These are phyloP conservation scores for Parasitella parasitica DNA, from an alignment of 371 early-diverging fungal species.

Conservation along the genomic window DNA sequence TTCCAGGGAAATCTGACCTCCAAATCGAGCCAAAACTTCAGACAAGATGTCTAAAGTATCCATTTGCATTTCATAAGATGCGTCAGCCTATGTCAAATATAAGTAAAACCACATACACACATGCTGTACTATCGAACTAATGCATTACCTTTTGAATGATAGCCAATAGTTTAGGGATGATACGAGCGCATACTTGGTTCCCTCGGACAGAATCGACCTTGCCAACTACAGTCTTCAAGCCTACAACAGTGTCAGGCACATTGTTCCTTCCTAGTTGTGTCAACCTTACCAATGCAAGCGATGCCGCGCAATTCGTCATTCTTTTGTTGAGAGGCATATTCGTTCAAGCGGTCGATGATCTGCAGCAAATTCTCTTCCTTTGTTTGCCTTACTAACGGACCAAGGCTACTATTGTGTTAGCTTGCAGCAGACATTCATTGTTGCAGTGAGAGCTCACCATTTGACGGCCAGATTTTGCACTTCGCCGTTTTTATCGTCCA, in stretches of 20 bases:
- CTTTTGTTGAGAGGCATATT: constrained; percentile 50
- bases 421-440: not conserved
- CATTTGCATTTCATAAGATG: constrained; percentile 74
- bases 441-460: constrained; percentile 61
- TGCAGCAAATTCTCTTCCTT: constrained; percentile 66
- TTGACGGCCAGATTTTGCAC: constrained; percentile 93
- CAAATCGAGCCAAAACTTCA: constrained; percentile 79
- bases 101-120: not conserved
- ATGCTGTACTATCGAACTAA: not conserved
- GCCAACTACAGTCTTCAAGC: constrained; percentile 77
- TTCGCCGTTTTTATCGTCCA: constrained; percentile 88
- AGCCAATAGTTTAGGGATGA: constrained; percentile 64
- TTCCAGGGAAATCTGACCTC: constrained; percentile 53
- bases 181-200: constrained; percentile 52
- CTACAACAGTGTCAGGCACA: constrained; percentile 24
- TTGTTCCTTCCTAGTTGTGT: too few relatives aligned
- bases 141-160: constrained; percentile 56
- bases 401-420: constrained; percentile 55
- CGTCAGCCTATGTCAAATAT: constrained; percentile 24
- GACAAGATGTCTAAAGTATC: constrained; percentile 86
- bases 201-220: constrained; percentile 57
- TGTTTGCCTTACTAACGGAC: constrained; percentile 73
- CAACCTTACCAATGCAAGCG: constrained; percentile 70
- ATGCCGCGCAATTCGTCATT: constrained; percentile 74
- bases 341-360: constrained; percentile 69